Conservation (phyloP, 306 rosid species). For the Malus orientalis region DNA sequence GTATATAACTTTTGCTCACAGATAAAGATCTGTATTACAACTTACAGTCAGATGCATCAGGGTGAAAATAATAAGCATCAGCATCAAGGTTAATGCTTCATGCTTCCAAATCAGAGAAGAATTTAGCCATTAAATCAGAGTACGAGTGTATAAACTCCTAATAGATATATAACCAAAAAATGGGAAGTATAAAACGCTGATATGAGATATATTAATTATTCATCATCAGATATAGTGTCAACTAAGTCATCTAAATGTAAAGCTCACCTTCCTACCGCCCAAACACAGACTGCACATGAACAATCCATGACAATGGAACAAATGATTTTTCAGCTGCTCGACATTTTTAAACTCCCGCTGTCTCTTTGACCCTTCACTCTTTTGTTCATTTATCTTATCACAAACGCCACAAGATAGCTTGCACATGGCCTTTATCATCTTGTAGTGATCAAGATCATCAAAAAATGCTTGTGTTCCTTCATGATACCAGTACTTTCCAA, state of each 20-base stretch:
- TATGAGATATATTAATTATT: too few relatives aligned
- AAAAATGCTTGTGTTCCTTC: slow-evolving; percentile 65
- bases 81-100: neutral
- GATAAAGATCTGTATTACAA: slow-evolving; percentile 55
- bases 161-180: neutral
- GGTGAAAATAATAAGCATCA: neutral
- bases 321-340: slow-evolving; percentile 10
- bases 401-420: slow-evolving; percentile 25
- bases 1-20: slow-evolving; percentile 90
- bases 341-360: slow-evolving; percentile 7
- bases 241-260: neutral
- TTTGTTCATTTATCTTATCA: slow-evolving; percentile 1
- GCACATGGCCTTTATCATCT: slow-evolving; percentile 74
- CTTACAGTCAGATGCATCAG: neutral
- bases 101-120: neutral
- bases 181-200: neutral
- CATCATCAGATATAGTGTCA: neutral
- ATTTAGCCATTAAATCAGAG: neutral
- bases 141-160: neutral
- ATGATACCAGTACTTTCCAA: slow-evolving; percentile 65
- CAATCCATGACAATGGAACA: slow-evolving; percentile 5
- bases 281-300: slow-evolving; percentile 11
- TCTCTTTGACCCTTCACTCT: neutral
- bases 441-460: slow-evolving; percentile 73
- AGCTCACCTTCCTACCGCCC: slow-evolving; percentile 12